phyloP scores from a whole-genome alignment of 352 stramenopile species.

The Pythium oligandrum region DNA sequence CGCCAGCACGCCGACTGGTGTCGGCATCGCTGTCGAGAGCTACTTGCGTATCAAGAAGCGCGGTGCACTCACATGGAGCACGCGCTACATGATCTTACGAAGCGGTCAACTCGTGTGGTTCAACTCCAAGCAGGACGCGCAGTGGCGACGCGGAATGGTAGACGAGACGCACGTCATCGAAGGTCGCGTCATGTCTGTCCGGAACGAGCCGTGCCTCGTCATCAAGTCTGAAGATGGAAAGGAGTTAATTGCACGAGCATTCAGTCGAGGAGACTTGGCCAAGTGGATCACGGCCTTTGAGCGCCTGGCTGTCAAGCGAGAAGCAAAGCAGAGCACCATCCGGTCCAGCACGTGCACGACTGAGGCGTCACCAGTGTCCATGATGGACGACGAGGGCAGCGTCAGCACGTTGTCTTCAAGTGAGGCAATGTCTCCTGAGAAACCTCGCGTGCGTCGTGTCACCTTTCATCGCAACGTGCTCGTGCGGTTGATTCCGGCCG shows the following conservation, averaged over 20 bases:
- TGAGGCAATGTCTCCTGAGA: constrained; percentile 7
- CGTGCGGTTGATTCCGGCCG: constrained; percentile 49
- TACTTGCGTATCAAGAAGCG: constrained; percentile 62
- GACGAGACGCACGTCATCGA: constrained; percentile 33
- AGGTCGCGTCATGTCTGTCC: constrained; percentile 33
- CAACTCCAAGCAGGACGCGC: constrained; percentile 49
- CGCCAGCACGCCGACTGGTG: constrained; percentile 7
- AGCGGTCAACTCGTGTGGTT: constrained; percentile 41
- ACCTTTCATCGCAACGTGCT: constrained; percentile 57
- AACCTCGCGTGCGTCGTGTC: constrained; percentile 28
- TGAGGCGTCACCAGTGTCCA: constrained; percentile 19
- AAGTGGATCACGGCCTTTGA: constrained; percentile 67
- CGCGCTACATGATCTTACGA: constrained; percentile 53
- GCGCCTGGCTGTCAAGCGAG: constrained; percentile 39
- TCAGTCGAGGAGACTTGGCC: constrained; percentile 48
- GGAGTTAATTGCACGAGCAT: constrained; percentile 40
- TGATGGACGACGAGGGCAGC: neutral
- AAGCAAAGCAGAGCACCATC: constrained; percentile 25
- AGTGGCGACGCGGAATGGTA: constrained; percentile 25
- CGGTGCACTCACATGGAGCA: constrained; percentile 51
- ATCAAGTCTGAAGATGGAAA: constrained; percentile 38
- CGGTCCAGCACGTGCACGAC: constrained; percentile 24
- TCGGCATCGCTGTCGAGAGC: constrained; percentile 32
- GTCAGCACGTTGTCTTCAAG: neutral
- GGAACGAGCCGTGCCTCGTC: constrained; percentile 44